Evolutionary conservation across 202 grass and related monocot species (phyloP).

Genomic region (Setaria italica): DNA sequence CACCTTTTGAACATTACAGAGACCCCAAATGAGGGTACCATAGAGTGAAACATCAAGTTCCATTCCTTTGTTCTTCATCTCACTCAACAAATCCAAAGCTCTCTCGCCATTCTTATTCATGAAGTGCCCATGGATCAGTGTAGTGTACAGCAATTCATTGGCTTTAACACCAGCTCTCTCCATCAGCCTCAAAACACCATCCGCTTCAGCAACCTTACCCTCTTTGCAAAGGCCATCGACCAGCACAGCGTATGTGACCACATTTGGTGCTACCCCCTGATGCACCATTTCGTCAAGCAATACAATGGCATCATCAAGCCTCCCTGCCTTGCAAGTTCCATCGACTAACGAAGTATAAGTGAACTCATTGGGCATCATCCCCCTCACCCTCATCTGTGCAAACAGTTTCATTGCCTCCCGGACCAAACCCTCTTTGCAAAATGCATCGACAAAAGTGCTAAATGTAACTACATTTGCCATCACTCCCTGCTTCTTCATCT

Average conservation of each 20-base stretch:
- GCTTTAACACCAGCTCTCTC: conserved; percentile 55
- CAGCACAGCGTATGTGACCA: conserved; percentile 77
- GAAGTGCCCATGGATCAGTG: conserved; percentile 83
- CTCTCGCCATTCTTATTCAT: conserved; percentile 68
- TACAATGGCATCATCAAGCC: conserved; percentile 66
- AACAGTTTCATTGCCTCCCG: conserved; percentile 86
- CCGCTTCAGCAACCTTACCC: conserved; percentile 73
- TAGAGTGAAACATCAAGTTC: conserved; percentile 77
- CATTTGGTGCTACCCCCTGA: conserved; percentile 67
- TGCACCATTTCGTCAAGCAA: conserved; percentile 86
- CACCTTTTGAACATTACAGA: conserved; percentile 81
- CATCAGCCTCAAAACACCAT: conserved; percentile 73
- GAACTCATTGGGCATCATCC: conserved; percentile 84
- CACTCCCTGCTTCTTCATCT: conserved; percentile 73
- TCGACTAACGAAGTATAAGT: conserved; percentile 90
- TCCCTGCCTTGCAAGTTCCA: conserved; percentile 76
- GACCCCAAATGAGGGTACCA: conserved; percentile 84
- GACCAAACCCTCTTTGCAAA: conserved; percentile 91
- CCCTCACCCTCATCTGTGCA: conserved; percentile 83
- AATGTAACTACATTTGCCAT: conserved; percentile 79
- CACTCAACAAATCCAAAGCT: conserved; percentile 65
- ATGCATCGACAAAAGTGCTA: conserved; percentile 89
- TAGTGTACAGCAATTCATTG: conserved; percentile 74
- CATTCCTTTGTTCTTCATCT: conserved; percentile 89
- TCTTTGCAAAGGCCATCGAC: conserved; percentile 93